A percentile compares a stretch with the other conserved stretches of the same genome.
Evolutionary conservation across 805 yeast genomes (phyloP).

Genomic region (Sporopachydermia quercuum): DNA sequence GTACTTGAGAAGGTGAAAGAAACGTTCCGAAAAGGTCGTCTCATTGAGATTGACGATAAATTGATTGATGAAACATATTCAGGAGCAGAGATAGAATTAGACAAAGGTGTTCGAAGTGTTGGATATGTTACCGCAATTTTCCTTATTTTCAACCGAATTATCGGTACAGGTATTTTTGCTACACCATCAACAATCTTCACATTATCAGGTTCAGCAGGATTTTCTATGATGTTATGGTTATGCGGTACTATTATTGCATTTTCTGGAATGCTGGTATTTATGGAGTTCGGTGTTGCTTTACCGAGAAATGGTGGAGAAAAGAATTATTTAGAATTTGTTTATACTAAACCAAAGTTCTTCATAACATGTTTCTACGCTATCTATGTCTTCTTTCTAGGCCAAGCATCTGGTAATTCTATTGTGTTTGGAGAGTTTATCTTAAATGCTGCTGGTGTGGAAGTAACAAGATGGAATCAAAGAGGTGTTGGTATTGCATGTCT

Average conservation of each 20-base stretch:
- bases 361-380: constrained; percentile 54
- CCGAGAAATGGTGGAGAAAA: constrained; percentile 82
- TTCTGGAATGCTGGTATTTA: constrained; percentile 50
- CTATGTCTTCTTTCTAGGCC: constrained; percentile 60
- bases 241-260: constrained; percentile 59
- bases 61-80: neutral
- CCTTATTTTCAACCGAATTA: constrained; percentile 49
- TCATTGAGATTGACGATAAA: neutral
- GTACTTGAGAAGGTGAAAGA: too few relatives aligned
- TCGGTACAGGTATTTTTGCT: constrained; percentile 67
- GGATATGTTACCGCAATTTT: constrained; percentile 49
- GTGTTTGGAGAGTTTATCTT: constrained; percentile 68
- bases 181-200: constrained; percentile 45
- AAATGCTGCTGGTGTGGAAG: constrained; percentile 54
- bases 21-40: too few relatives aligned
- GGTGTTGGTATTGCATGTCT: constrained; percentile 66
- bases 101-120: constrained; percentile 15
- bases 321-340: constrained; percentile 62
- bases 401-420: constrained; percentile 77
- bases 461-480: constrained; percentile 63
- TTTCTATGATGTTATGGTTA: constrained; percentile 57
- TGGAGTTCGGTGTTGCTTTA: constrained; percentile 69
- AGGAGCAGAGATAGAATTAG: neutral
- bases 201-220: constrained; percentile 55
- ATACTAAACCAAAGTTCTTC: constrained; percentile 51